A percentile compares a stretch with the other conserved stretches of the same genome.
phyloP scores from a whole-genome alignment of 306 rosid species.

The Vigna mungo region DNA sequence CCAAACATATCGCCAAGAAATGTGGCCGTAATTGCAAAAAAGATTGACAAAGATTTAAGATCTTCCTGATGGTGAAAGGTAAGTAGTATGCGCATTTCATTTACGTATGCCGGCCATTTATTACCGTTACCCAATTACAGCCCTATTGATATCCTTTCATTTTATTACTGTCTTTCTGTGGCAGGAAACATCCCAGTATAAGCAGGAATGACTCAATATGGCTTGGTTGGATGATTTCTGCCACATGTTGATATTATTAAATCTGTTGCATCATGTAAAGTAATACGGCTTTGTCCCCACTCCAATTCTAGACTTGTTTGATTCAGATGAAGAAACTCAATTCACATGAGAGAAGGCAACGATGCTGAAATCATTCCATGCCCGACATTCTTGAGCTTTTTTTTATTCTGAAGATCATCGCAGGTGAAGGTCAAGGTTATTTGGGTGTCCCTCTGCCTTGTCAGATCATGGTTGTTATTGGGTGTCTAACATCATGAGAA shows the following conservation, averaged over 20 bases:
- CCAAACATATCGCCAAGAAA: slow-evolving; percentile 88
- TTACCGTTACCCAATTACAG: background rate
- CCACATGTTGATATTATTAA: slow-evolving; percentile 22
- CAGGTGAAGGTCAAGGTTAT: background rate
- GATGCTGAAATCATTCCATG: slow-evolving; percentile 14
- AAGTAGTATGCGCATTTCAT: background rate
- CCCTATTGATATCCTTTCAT: slow-evolving; percentile 17
- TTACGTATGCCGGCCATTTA: slow-evolving; percentile 15
- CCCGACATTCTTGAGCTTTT: background rate
- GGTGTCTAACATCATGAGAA: slow-evolving; percentile 3
- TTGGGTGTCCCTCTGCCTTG: slow-evolving; percentile 24
- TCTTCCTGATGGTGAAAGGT: slow-evolving; percentile 46
- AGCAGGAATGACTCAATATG: slow-evolving; percentile 1
- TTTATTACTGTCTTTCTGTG: slow-evolving; percentile 1
- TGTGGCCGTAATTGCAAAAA: slow-evolving; percentile 85
- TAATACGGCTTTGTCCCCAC: slow-evolving; percentile 8
- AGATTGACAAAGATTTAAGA: slow-evolving; percentile 49
- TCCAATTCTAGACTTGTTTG: background rate
- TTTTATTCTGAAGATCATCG: slow-evolving; percentile 22
- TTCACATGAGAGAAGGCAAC: background rate
- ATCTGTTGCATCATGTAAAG: background rate
- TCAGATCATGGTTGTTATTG: background rate
- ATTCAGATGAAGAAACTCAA: slow-evolving; percentile 1
- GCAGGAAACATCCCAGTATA: slow-evolving; percentile 27
- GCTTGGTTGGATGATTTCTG: slow-evolving; percentile 12